These are phyloP conservation scores for Moricandia arvensis DNA, from an alignment of 345 rosid species.

Conservation along the genomic window DNA sequence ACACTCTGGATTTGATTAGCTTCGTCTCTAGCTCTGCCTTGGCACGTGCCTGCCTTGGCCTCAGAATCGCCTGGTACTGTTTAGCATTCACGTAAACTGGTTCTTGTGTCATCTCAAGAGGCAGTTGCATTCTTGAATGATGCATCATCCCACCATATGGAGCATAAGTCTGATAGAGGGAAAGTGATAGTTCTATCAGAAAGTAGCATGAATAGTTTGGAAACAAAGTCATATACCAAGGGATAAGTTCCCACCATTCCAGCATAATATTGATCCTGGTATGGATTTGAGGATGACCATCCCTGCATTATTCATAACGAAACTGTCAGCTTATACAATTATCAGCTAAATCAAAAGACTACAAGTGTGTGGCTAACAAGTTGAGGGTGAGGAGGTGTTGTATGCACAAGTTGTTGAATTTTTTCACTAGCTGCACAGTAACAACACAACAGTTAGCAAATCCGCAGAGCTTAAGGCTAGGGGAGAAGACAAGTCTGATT, in stretches of 20 bases:
- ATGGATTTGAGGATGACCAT: constrained; percentile 76
- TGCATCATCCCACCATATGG: constrained; percentile 73
- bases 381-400: constrained; percentile 61
- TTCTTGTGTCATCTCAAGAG: no score
- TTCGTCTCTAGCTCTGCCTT: no score
- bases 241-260: constrained; percentile 80
- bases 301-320: constrained; percentile 58
- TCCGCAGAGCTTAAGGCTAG: no score
- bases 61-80: no score
- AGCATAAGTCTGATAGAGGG: constrained; percentile 64
- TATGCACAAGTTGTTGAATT: constrained; percentile 47
- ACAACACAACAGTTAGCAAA: no score
- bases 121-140: constrained; percentile 90
- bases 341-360: constrained; percentile 36
- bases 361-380: constrained; percentile 86
- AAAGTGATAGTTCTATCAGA: not conserved
- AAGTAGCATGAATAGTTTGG: not conserved
- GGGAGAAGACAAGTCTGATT: no score
- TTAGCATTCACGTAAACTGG: no score
- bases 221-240: constrained; percentile 53
- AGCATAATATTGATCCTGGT: no score
- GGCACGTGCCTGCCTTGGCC: no score
- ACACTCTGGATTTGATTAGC: no score
- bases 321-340: no score
- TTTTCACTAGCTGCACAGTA: constrained; percentile 39